phyloP scores from a whole-genome alignment of 352 stramenopile genomes.

The Phytophthora sansomeana region DNA sequence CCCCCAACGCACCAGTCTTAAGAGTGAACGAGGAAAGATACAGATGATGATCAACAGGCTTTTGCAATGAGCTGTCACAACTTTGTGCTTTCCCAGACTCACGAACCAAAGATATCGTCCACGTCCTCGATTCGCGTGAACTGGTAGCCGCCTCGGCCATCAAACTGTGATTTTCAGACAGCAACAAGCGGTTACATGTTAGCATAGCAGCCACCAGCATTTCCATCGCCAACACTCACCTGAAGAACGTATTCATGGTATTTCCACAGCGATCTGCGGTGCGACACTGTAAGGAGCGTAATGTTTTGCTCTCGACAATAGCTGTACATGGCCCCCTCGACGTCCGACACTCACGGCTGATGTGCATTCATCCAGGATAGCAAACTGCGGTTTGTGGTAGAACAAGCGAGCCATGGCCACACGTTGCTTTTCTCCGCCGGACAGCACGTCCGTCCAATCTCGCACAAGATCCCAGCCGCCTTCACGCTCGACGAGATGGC shows the following conservation, averaged over 20 bases:
- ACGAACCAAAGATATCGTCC: slow-evolving; percentile 68
- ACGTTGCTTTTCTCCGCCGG: slow-evolving; percentile 90
- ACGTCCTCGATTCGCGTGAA: slow-evolving; percentile 75
- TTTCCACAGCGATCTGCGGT: slow-evolving; percentile 87
- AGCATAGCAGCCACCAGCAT: slow-evolving; percentile 8
- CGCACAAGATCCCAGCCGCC: slow-evolving; percentile 74
- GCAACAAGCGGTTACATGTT: not conserved
- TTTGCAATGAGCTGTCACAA: no score
- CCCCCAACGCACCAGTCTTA: no score
- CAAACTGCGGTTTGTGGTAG: slow-evolving; percentile 89
- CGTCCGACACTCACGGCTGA: slow-evolving; percentile 79
- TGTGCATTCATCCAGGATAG: slow-evolving; percentile 88
- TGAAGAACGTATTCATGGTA: slow-evolving; percentile 87
- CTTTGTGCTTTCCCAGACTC: no score
- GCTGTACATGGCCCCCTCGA: slow-evolving; percentile 86
- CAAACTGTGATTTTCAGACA: slow-evolving; percentile 50
- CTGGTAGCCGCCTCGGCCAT: slow-evolving; percentile 75
- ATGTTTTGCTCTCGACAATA: slow-evolving; percentile 84
- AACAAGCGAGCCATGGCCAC: slow-evolving; percentile 88
- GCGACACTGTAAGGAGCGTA: slow-evolving; percentile 90
- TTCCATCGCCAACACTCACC: slow-evolving; percentile 37
- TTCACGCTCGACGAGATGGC: slow-evolving; percentile 68
- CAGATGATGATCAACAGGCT: no score
- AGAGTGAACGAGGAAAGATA: no score
- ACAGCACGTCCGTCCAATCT: slow-evolving; percentile 87